Evolutionary conservation across 495 filamentous ascomycete species (phyloP), one percentile per base, ranked within the genome.

Genomic region (Penicillium cataractarum): DNA sequence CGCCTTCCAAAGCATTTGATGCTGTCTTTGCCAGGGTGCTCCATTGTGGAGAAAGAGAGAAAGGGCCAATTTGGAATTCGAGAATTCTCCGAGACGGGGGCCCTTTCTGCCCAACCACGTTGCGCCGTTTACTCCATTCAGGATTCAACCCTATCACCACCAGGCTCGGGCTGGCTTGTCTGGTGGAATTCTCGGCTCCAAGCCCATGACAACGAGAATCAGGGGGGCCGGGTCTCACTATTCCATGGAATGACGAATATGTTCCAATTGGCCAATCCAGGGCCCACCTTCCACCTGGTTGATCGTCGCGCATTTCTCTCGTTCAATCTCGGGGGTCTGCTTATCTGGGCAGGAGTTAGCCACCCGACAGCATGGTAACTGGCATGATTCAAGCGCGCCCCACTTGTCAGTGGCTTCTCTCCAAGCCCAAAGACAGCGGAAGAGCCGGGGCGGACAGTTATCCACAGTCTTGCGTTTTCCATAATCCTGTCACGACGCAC

Each of bases 321-420:
- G 42, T 5, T 51, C 24, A 19, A 24, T 37, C 57, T 51, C 44
- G 57, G 42, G 44, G 19, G 1, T 31, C 32, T 51, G 32, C 57
- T 58, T 31, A 49, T 35, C 42, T 58, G 46, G 57, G 57, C 42
- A 58, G 46, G 57, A 58, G 57, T 50, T 39, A 39, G 19, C 13
- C n/a, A 31, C 57, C 57, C 31, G 31, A 37, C 57, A 50, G 17
- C 42, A 26, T 26, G 44, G 29, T 27, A 58, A 37, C 27, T 6
- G 42, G 44, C 57, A 49, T 58, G 44, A 50, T 51, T 58, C 57
- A 24, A 33, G 40, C 26, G 32, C 40, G n/a, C 57, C 33, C 57
- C 57, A 58, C 57, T 58, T 29, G n/a, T 6, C 29, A 31, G 4
- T 31, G 29, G 29, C 7, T 32, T 37, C 3, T 50, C n/a, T n/a